A percentile compares a stretch with the other conserved stretches of the same genome.
phyloP scores from a whole-genome alignment of 306 rosid genomes.

The Cajanus cajan region DNA sequence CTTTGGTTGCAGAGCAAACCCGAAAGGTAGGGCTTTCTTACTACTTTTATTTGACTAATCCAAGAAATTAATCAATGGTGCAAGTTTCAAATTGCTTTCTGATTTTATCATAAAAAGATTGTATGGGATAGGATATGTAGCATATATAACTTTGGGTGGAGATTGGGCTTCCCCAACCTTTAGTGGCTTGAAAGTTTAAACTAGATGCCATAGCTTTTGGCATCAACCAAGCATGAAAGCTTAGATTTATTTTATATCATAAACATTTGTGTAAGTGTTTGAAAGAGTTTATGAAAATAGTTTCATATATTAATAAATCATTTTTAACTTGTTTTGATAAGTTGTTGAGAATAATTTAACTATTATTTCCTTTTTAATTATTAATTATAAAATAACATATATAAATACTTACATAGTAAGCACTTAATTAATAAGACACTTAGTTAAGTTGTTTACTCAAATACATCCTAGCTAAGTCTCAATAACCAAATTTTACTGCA shows the following conservation, averaged over 20 bases:
- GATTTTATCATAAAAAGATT: not conserved
- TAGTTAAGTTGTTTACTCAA: not conserved
- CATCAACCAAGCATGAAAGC: not conserved
- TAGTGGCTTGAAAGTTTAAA: not conserved
- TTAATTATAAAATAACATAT: too few species aligned
- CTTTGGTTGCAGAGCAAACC: not conserved
- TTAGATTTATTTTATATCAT: not conserved
- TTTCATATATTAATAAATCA: too few species aligned
- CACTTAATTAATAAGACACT: not conserved
- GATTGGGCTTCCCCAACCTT: not conserved
- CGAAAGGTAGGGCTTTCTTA: not conserved
- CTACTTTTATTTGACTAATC: not conserved
- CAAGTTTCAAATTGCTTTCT: not conserved
- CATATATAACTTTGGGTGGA: not conserved
- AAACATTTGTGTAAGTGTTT: not conserved
- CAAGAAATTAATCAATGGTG: not conserved
- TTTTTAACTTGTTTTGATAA: too few species aligned
- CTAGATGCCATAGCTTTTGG: not conserved
- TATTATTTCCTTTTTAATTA: too few species aligned
- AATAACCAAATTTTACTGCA: not conserved
- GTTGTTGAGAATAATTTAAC: too few species aligned
- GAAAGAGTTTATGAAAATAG: too few species aligned
- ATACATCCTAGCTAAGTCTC: not conserved
- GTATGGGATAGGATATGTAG: not conserved
- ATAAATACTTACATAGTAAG: not conserved